These are phyloP conservation scores for Rutidosis leptorrhynchoides DNA, from an alignment of 129 eudicot species.

Conservation along the genomic window DNA sequence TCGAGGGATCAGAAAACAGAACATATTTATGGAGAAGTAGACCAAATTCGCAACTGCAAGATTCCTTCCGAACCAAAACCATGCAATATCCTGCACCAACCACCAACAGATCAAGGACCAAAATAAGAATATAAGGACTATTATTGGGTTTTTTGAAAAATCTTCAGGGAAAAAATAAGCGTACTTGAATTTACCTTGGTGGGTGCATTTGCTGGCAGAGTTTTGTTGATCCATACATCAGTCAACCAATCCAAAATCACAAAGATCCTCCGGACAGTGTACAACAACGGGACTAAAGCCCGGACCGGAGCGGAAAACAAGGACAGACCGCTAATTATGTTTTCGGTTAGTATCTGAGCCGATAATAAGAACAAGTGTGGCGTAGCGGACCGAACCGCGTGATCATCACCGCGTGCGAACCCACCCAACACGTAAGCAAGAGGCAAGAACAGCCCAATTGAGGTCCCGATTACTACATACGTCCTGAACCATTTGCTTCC, in stretches of 20 bases:
- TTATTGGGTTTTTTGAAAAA: too few species aligned
- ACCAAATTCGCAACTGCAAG: too few species aligned
- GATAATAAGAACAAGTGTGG: constrained; percentile 78
- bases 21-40: too few species aligned
- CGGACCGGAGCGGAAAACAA: constrained; percentile 84
- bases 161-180: too few species aligned
- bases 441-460: constrained; percentile 66
- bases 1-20: too few species aligned
- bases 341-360: constrained; percentile 81
- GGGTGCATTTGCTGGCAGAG: constrained; percentile 47
- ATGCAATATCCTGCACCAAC: too few species aligned
- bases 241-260: constrained; percentile 70
- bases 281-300: constrained; percentile 72
- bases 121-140: too few species aligned
- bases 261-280: constrained; percentile 69
- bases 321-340: constrained; percentile 57
- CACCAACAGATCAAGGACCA: too few species aligned
- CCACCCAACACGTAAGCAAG: constrained; percentile 89
- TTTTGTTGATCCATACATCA: constrained; percentile 70
- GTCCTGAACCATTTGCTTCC: constrained; percentile 49
- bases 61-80: too few species aligned
- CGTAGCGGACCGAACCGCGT: constrained; percentile 72
- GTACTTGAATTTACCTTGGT: constrained; percentile 56
- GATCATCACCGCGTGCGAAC: constrained; percentile 80
- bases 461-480: constrained; percentile 59